These are phyloP conservation scores for Citropsis articulata DNA, from an alignment of 345 rosid species.

Conservation along the genomic window DNA sequence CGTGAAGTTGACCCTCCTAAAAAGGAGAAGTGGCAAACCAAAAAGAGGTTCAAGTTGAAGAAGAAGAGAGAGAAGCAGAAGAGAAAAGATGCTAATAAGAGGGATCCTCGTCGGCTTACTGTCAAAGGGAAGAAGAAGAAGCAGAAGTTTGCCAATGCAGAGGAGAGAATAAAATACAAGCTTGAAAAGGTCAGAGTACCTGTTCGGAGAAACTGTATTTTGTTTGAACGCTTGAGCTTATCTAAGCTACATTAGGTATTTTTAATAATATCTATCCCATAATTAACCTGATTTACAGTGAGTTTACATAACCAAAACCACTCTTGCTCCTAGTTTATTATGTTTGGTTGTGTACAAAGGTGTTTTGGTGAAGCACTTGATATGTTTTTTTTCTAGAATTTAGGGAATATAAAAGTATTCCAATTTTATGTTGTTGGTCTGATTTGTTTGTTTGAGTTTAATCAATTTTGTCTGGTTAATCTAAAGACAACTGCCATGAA, in stretches of 20 bases:
- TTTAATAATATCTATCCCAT: neutral
- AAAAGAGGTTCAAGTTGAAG: conserved; percentile 69
- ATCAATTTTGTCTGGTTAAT: neutral
- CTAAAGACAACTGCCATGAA: neutral
- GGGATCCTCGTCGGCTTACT: conserved; percentile 70
- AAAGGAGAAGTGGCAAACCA: conserved; percentile 78
- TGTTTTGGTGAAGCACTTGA: neutral
- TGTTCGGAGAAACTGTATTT: neutral
- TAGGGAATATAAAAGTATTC: no score
- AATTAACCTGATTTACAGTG: neutral
- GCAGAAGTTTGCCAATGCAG: conserved; percentile 65
- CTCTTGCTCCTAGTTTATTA: neutral
- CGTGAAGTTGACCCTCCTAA: conserved; percentile 73
- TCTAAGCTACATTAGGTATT: neutral
- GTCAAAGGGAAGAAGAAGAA: conserved; percentile 59
- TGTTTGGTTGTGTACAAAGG: neutral
- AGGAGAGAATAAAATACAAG: conserved; percentile 72
- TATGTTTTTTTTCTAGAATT: neutral
- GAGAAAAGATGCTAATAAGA: conserved; percentile 80
- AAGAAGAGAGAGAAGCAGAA: conserved; percentile 75
- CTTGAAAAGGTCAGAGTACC: conserved; percentile 64
- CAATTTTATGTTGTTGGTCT: neutral
- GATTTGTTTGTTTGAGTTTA: neutral
- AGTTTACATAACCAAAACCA: neutral
- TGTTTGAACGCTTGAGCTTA: neutral